These are phyloP conservation scores for Verticillium nubilum DNA, from an alignment of 2,329 filamentous ascomycete genomes.

Conservation along the genomic window DNA sequence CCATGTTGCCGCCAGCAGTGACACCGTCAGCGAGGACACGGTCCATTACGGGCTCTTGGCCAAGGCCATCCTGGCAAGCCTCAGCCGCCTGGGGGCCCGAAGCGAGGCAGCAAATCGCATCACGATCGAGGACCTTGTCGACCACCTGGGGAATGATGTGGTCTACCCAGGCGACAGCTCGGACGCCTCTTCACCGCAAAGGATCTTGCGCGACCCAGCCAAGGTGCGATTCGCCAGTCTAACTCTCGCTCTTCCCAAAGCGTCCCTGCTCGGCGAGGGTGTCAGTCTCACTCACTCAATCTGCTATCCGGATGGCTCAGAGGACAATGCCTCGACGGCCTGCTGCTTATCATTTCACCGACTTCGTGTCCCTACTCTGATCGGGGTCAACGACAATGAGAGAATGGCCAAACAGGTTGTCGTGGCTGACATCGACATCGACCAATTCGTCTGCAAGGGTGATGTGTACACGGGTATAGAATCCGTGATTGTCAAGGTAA, in stretches of 20 bases:
- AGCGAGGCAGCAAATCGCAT: neutral
- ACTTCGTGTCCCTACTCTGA: constrained; percentile 59
- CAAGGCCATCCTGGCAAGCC: constrained; percentile 46
- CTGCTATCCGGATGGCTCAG: constrained; percentile 1
- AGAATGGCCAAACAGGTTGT: constrained; percentile 61
- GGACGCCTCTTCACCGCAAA: neutral
- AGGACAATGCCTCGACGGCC: neutral
- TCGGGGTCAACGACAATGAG: constrained; percentile 71
- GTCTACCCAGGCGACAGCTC: neutral
- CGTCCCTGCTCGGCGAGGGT: constrained; percentile 58
- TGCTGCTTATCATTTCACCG: constrained; percentile 44
- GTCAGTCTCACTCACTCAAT: constrained; percentile 37
- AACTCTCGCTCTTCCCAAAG: constrained; percentile 59
- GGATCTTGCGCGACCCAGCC: constrained; percentile 10
- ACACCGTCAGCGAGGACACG: constrained; percentile 62
- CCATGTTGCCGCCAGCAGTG: constrained; percentile 48
- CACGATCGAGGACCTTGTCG: neutral
- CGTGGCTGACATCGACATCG: constrained; percentile 56
- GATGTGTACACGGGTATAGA: constrained; percentile 56
- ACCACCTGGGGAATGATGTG: constrained; percentile 2
- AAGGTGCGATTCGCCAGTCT: constrained; percentile 43
- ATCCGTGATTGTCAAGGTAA: constrained; percentile 54
- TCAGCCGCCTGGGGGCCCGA: constrained; percentile 34
- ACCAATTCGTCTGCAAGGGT: constrained; percentile 33
- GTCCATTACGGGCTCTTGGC: constrained; percentile 70